Evolutionary conservation across 768 basidiomycete species (phyloP).

Genomic region (Kwoniella mangroviensis): DNA sequence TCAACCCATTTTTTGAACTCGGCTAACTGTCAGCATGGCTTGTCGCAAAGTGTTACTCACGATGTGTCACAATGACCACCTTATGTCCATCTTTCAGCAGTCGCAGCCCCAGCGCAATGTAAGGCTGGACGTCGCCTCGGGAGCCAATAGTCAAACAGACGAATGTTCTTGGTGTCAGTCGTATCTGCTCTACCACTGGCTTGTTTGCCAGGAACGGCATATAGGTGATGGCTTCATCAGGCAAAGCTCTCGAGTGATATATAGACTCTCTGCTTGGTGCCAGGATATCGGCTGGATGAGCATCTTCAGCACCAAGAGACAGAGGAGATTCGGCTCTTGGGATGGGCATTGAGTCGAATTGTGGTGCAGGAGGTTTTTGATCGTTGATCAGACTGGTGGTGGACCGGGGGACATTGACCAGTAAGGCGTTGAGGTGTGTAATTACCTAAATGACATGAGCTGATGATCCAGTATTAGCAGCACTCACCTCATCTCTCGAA

Average conservation of each 20-base stretch:
- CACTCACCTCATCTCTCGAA: conserved; percentile 60
- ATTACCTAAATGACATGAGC: conserved; percentile 21
- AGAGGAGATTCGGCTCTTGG: conserved; percentile 1
- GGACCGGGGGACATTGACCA: not conserved
- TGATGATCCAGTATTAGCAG: not conserved
- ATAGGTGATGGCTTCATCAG: conserved; percentile 47
- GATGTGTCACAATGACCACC: conserved; percentile 64
- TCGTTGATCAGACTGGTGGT: conserved; percentile 12
- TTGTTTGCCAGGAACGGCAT: conserved; percentile 54
- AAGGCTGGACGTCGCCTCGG: conserved; percentile 64
- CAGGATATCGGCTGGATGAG: conserved; percentile 45
- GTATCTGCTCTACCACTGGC: conserved; percentile 12
- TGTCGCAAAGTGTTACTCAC: conserved; percentile 41
- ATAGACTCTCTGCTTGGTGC: conserved; percentile 32
- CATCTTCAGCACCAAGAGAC: not conserved
- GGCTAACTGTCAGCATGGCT: conserved; percentile 29
- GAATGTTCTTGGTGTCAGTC: conserved; percentile 63
- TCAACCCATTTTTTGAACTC: conserved; percentile 66
- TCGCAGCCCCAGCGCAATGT: conserved; percentile 62
- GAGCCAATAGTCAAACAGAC: conserved; percentile 71
- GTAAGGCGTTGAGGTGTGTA: conserved; percentile 20
- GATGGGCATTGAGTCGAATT: conserved; percentile 9
- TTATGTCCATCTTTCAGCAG: conserved; percentile 61
- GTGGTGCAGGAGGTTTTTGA: conserved; percentile 15
- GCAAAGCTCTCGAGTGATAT: conserved; percentile 32